Evolutionary conservation across 352 stramenopile genomes (phyloP), one percentile per base, ranked within the genome.

Genomic region (Phytopythium boreale): DNA sequence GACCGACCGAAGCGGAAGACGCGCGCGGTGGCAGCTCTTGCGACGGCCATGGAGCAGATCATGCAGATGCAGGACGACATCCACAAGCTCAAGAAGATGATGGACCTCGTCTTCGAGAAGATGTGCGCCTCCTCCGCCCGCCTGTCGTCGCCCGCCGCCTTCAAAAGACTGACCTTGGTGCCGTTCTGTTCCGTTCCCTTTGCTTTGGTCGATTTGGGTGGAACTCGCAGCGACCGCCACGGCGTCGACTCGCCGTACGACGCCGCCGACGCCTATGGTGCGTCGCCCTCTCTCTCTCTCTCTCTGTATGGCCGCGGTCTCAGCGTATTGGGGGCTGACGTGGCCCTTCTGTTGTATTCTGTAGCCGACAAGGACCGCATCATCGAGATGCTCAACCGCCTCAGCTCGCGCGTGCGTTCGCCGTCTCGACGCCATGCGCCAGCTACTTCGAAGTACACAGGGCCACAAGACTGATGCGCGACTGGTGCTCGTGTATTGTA

Each of bases 11-110:
- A 36, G 31, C 31, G 31, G 31, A 8, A 36, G 31, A 36, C 31
- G 31, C 6, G 49, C 49, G 49, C 24, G 24, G 15, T 27, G 31
- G 22, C n/a, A n/a, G n/a, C n/a, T n/a, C n/a, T n/a, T n/a, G n/a
- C 56, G 56, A n/a, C 37, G 26, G 24, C n/a, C 44, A 95, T 95
- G 86, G 87, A 95, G 78, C 82, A 90, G 75, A 93, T 94, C 69
- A 90, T 93, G 87, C 87, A 93, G 69, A 93, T 95, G 84, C 87
- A 94, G 77, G 87, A 95, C 72, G 87, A 95, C 66, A 95, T 95
- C 58, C 87, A 95, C 75, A 93, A 93, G 83, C 85, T 95, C 74
- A 92, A 93, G 79, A 95, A 95, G 82, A 87, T 95, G 79, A 93
- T 95, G 80, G 85, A 95, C 76, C 73, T 67, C 53, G 82, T 93